phyloP scores from a whole-genome alignment of 2,329 filamentous ascomycete species.

The Metarhizium anisopliae region DNA sequence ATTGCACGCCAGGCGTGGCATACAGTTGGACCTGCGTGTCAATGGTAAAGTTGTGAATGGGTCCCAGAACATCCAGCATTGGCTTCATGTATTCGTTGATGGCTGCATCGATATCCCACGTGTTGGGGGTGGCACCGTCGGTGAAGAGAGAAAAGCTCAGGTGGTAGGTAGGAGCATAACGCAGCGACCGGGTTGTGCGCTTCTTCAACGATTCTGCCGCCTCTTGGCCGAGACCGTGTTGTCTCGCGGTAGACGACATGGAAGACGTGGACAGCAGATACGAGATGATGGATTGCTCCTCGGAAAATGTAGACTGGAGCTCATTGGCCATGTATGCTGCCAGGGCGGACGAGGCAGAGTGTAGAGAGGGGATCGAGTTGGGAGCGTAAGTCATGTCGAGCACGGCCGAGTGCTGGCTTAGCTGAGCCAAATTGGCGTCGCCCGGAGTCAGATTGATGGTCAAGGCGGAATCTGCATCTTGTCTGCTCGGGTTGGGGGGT shows the following conservation, averaged over 20 bases:
- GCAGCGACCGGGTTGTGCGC: slow-evolving; percentile 77
- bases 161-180: slow-evolving; percentile 90
- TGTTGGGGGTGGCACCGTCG: slow-evolving; percentile 64
- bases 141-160: slow-evolving; percentile 94
- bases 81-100: slow-evolving; percentile 75
- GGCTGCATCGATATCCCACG: slow-evolving; percentile 83
- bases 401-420: slow-evolving; percentile 61
- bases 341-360: slow-evolving; percentile 61
- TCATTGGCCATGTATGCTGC: slow-evolving; percentile 72
- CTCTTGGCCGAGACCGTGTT: slow-evolving; percentile 39
- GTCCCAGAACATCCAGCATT: slow-evolving; percentile 65
- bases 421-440: slow-evolving; percentile 48
- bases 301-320: slow-evolving; percentile 68
- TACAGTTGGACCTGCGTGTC: slow-evolving; percentile 96
- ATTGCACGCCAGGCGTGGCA: slow-evolving; percentile 58
- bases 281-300: slow-evolving; percentile 82
- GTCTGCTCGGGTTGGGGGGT: slow-evolving; percentile 21
- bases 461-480: slow-evolving; percentile 47
- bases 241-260: slow-evolving; percentile 36
- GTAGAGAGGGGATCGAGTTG: slow-evolving; percentile 56
- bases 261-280: slow-evolving; percentile 57
- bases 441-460: slow-evolving; percentile 62
- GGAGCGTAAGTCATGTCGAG: slow-evolving; percentile 72
- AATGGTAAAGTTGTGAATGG: slow-evolving; percentile 91
- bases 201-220: slow-evolving; percentile 48